phyloP scores from a whole-genome alignment of 106 monocot species.

The Platanthera zijinensis region DNA sequence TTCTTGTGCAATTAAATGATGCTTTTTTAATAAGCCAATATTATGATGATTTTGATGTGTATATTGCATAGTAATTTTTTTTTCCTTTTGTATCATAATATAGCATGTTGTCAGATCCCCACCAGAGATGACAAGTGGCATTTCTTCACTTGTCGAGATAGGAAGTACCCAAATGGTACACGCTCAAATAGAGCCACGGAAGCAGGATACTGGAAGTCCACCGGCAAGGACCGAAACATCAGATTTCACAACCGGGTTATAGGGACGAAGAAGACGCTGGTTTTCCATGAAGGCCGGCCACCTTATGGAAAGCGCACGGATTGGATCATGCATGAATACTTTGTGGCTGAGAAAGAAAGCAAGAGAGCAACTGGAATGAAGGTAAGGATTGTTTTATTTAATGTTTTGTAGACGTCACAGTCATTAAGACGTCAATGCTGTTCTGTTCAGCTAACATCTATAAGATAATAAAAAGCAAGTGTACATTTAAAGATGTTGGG shows the following conservation, averaged over 20 bases:
- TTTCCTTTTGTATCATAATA: not conserved
- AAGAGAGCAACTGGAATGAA: constrained; percentile 34
- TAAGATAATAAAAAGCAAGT: too few relatives aligned
- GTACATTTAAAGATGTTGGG: too few relatives aligned
- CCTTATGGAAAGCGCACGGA: constrained; percentile 69
- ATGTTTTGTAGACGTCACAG: too few relatives aligned
- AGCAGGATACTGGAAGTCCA: constrained; percentile 89
- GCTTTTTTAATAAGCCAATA: not conserved
- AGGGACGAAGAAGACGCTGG: constrained; percentile 88
- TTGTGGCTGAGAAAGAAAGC: constrained; percentile 45
- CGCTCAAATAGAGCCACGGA: constrained; percentile 73
- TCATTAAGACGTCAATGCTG: too few relatives aligned
- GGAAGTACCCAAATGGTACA: constrained; percentile 71
- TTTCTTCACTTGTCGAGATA: constrained; percentile 64
- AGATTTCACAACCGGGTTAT: constrained; percentile 33
- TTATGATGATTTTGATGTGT: not conserved
- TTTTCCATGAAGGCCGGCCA: constrained; percentile 79
- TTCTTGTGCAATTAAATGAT: not conserved
- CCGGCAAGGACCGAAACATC: constrained; percentile 71
- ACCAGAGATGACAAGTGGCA: constrained; percentile 76
- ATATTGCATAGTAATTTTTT: not conserved
- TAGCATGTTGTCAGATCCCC: constrained; percentile 48
- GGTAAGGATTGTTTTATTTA: constrained; percentile 20
- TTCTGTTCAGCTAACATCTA: too few relatives aligned
- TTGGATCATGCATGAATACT: constrained; percentile 95